These are phyloP conservation scores for Candida taoyuanica DNA, from an alignment of 805 yeast species.

Conservation along the genomic window DNA sequence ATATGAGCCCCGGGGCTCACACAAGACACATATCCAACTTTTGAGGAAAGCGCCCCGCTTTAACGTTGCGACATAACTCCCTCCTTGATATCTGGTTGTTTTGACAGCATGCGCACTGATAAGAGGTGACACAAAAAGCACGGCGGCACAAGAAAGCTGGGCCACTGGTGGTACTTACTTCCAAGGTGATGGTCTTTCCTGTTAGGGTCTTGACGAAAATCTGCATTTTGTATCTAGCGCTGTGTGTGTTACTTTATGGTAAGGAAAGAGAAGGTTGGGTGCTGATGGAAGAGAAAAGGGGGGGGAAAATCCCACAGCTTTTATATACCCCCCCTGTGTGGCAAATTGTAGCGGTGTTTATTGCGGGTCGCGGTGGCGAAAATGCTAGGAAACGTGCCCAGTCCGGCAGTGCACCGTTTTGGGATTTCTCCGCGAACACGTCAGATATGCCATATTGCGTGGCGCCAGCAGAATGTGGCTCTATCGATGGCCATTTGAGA, in stretches of 20 bases:
- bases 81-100: not conserved
- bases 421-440: slow-evolving; percentile 1
- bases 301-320: slow-evolving; percentile 9
- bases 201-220: slow-evolving; percentile 87
- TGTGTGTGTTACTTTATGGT: not conserved
- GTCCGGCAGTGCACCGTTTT: not conserved
- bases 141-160: not conserved
- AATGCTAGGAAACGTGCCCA: slow-evolving; percentile 1
- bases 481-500: too few relatives aligned
- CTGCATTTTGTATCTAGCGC: slow-evolving; percentile 51
- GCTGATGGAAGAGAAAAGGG: too few relatives aligned
- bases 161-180: slow-evolving; percentile 30
- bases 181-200: slow-evolving; percentile 85
- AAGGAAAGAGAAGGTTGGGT: not conserved
- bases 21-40: too few relatives aligned
- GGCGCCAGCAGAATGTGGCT: too few relatives aligned
- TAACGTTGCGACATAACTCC: too few relatives aligned
- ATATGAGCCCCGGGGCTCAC: too few relatives aligned
- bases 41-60: not conserved
- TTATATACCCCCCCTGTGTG: slow-evolving; percentile 5
- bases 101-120: slow-evolving; percentile 9
- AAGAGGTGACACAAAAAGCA: slow-evolving; percentile 14
- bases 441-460: not conserved
- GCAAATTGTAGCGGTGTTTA: slow-evolving; percentile 8
- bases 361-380: slow-evolving; percentile 4